Base-by-base conservation (phyloP, 2,329 filamentous ascomycete genomes). In the Fusarium goolgardi region DNA sequence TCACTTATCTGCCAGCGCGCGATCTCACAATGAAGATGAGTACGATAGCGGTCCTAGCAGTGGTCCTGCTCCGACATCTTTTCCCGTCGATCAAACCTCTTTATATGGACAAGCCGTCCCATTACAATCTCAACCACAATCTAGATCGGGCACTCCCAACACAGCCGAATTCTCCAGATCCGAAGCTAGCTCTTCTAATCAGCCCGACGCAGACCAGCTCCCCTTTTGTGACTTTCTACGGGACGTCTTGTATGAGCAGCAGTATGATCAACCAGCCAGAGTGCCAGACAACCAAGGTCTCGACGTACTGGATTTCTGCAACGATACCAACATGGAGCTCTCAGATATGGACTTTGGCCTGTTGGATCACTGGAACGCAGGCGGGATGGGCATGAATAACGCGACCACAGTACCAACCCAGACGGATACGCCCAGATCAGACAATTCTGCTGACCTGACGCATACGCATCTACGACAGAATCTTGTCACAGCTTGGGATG, bases 291-390 rank as follows among this genome's bases (percentile, higher is more conserved):
- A 75, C 6, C 81, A 82, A 55, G 81, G 80, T 1, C 75, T 83
- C 16, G 78, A 78, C 20, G 79, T 85, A 6, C 73, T 86, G 10
- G 80, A 86, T 66, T 85, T 85, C 65, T 85, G 82, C 63, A 80
- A 83, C 53, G 79, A 86, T 59, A 76, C 75, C 46, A 84, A 81
- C 57, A 75, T 86, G 31, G 84, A 86, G 46, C 77, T 86, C 23
- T 85, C 81, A 13, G 84, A 86, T 18, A 75, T 83, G 31, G 84
- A 86, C 67, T 86, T 85, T 72, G 81, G 81, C 1, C 75, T 86
- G 7, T 70, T 86, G 16, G 81, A 85, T 59, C 76, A 82, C 59
- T 85, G 83, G 80, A 84, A 83, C 63, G 59, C 82, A 13, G 72
- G 68, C 39, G 82, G 83, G 31, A 75, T 77, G 46, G 81, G 83